Percentiles rank a stretch among this genome's conserved stretches.
These are phyloP conservation scores for Marasmius sp. DNA, from an alignment of 1,284 basidiomycete species.

Conservation along the genomic window DNA sequence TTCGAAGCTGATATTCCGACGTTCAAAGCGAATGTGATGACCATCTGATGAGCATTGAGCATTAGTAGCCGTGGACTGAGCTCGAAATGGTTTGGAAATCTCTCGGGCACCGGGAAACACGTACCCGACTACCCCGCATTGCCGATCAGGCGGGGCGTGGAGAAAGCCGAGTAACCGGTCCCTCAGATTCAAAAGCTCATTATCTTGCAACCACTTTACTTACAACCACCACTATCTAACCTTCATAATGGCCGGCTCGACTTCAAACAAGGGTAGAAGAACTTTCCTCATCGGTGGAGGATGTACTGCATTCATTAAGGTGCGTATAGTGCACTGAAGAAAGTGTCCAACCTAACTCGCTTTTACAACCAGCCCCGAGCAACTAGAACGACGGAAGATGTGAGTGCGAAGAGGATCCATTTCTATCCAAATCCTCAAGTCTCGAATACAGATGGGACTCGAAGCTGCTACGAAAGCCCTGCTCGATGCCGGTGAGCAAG, in stretches of 20 bases:
- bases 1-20: too few species aligned
- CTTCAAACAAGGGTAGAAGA: conserved; percentile 37
- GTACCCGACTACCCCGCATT: too few species aligned
- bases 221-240: not conserved
- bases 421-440: not conserved
- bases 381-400: conserved; percentile 65
- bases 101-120: too few species aligned
- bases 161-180: too few species aligned
- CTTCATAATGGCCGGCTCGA: not conserved
- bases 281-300: conserved; percentile 77
- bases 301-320: conserved; percentile 82
- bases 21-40: too few species aligned
- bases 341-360: not conserved
- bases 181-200: too few species aligned
- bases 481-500: conserved; percentile 69
- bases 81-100: too few species aligned
- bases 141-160: too few species aligned
- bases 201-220: not conserved
- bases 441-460: conserved; percentile 61
- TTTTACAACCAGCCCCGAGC: conserved; percentile 53
- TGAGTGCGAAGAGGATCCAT: conserved; percentile 28
- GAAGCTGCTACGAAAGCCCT: conserved; percentile 86
- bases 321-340: conserved; percentile 20
- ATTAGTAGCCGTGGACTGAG: too few species aligned
- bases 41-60: too few species aligned